These are phyloP conservation scores for Calycina marina DNA, from an alignment of 2,329 filamentous ascomycete species.

Conservation along the genomic window DNA sequence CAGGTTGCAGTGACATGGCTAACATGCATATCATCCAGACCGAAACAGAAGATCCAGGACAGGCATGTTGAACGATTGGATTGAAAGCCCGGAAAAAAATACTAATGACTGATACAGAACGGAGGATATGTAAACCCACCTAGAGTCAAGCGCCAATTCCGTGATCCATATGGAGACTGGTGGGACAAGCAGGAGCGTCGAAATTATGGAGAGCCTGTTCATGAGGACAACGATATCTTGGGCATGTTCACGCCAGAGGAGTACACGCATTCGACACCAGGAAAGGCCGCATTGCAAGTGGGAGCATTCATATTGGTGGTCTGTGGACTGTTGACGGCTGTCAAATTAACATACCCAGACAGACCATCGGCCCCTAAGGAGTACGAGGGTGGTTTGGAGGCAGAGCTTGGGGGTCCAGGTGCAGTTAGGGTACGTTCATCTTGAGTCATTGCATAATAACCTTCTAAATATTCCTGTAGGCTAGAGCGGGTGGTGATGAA, in stretches of 20 bases:
- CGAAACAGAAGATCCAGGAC: conserved; percentile 49
- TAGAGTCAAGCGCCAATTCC: conserved; percentile 72
- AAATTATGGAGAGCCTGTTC: conserved; percentile 91
- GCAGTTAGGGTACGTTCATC: conserved; percentile 45
- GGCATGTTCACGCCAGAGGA: conserved; percentile 81
- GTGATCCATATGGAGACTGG: conserved; percentile 87
- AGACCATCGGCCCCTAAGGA: conserved; percentile 52
- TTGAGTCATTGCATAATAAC: neutral
- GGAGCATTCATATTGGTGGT: conserved; percentile 51
- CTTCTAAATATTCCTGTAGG: conserved; percentile 24
- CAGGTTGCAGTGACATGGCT: conserved; percentile 6
- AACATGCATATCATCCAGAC: conserved; percentile 18
- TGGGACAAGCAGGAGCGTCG: conserved; percentile 96
- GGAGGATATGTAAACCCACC: conserved; percentile 73
- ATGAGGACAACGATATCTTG: conserved; percentile 90
- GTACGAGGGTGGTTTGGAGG: conserved; percentile 58
- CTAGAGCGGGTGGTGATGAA: conserved; percentile 38
- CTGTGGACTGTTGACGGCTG: conserved; percentile 48
- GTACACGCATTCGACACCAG: conserved; percentile 68
- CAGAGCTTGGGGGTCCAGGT: conserved; percentile 58
- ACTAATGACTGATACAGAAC: conserved; percentile 38
- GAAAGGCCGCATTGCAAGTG: conserved; percentile 54
- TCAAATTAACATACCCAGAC: conserved; percentile 60
- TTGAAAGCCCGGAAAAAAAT: conserved; percentile 1
- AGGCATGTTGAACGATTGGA: conserved; percentile 35